These are phyloP conservation scores for Xylaria sp. DNA, from an alignment of 495 filamentous ascomycete genomes.

Conservation along the genomic window DNA sequence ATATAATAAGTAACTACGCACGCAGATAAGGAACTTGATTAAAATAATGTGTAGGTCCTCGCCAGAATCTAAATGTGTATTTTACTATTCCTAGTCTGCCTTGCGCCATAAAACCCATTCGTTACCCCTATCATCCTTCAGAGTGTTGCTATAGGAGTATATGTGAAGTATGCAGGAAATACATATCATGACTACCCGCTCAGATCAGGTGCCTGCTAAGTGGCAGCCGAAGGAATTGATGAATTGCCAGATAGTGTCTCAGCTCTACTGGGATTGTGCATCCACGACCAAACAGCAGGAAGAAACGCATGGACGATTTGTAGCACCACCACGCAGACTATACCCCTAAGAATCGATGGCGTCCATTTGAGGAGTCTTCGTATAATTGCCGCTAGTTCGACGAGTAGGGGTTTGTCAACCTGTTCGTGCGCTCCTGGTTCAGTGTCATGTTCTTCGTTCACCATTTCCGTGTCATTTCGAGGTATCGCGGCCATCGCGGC, in stretches of 20 bases:
- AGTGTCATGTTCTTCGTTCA: background rate
- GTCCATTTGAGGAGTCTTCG: too few species aligned
- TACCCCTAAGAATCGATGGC: background rate
- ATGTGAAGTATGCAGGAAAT: too few species aligned
- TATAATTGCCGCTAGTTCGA: too few species aligned
- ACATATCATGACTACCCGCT: background rate
- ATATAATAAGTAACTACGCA: too few species aligned
- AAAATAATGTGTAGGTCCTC: too few species aligned
- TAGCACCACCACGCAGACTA: background rate
- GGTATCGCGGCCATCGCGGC: too few species aligned
- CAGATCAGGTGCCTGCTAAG: too few species aligned
- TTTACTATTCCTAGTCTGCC: background rate
- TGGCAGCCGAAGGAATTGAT: background rate
- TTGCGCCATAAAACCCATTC: background rate
- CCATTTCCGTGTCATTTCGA: background rate
- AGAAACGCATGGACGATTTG: background rate
- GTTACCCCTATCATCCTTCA: background rate
- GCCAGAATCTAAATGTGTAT: too few species aligned
- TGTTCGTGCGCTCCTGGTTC: background rate
- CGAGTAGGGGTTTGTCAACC: background rate
- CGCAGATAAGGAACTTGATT: too few species aligned
- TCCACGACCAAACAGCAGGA: background rate
- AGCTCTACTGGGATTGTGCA: background rate
- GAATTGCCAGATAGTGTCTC: background rate
- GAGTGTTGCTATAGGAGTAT: too few species aligned